These are phyloP conservation scores for Wickerhamomyces xylosicus DNA, from an alignment of 805 yeast species.

Conservation along the genomic window DNA sequence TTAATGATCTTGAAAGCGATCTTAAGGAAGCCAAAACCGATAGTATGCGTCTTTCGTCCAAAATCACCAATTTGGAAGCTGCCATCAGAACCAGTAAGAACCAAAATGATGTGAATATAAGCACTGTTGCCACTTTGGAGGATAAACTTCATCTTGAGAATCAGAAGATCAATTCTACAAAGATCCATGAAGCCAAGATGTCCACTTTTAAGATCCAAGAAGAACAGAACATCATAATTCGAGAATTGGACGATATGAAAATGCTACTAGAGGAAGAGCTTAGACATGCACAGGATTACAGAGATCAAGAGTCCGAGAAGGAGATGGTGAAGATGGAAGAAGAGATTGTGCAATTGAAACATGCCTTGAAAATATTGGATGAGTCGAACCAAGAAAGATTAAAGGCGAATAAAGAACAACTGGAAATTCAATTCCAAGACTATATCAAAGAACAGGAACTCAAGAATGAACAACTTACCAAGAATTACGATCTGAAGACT, in stretches of 20 bases:
- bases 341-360: constrained; percentile 4
- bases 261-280: constrained; percentile 18
- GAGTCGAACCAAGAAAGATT: neutral
- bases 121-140: constrained; percentile 8
- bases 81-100: constrained; percentile 4
- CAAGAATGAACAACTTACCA: constrained; percentile 20
- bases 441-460: constrained; percentile 17
- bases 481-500: constrained; percentile 19
- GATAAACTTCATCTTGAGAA: constrained; percentile 4
- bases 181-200: constrained; percentile 10
- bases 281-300: constrained; percentile 16
- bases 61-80: constrained; percentile 1
- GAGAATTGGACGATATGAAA: constrained; percentile 26
- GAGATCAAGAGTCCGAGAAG: constrained; percentile 5
- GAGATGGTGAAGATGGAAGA: constrained; percentile 14
- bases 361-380: constrained; percentile 1
- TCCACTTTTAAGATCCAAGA: constrained; percentile 18
- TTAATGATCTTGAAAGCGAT: constrained; percentile 5
- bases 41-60: constrained; percentile 3
- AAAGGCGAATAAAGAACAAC: constrained; percentile 3
- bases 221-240: constrained; percentile 17
- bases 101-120: constrained; percentile 9
- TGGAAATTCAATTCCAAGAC: constrained; percentile 11
- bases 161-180: constrained; percentile 2
- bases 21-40: constrained; percentile 2